These are phyloP conservation scores for Brassica carinata DNA, from an alignment of 345 rosid genomes.

Conservation along the genomic window DNA sequence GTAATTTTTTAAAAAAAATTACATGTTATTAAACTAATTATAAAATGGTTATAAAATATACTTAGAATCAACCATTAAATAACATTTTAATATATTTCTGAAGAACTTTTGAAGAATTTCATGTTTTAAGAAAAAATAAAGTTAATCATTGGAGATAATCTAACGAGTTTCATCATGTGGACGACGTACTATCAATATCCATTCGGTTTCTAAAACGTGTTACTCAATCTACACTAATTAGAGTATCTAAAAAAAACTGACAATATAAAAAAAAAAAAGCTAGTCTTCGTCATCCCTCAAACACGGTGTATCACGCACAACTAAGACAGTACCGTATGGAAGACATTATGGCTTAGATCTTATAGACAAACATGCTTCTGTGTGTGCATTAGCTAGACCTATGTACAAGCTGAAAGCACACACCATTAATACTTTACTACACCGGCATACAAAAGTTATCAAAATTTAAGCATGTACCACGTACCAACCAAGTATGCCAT, in stretches of 20 bases:
- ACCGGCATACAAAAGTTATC: background rate
- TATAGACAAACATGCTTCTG: background rate
- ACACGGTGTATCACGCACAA: constrained; percentile 1
- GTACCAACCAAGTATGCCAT: background rate
- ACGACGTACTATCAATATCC: constrained; percentile 1
- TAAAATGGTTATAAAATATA: too few relatives aligned
- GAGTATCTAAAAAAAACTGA: constrained; percentile 1
- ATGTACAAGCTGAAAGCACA: background rate
- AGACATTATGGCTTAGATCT: background rate
- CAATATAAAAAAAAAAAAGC: constrained; percentile 14
- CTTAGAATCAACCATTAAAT: too few relatives aligned
- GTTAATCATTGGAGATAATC: too few relatives aligned
- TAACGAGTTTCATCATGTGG: constrained; percentile 19
- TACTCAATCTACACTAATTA: background rate
- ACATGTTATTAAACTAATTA: too few relatives aligned
- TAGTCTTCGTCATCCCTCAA: constrained; percentile 29
- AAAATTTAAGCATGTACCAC: background rate
- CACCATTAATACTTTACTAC: background rate
- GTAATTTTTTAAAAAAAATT: too few relatives aligned
- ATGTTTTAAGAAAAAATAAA: too few relatives aligned
- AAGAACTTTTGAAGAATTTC: too few relatives aligned
- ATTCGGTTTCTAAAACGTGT: background rate
- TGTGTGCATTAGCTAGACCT: background rate
- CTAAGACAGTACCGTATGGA: background rate
- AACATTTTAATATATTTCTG: too few relatives aligned